phyloP scores from a whole-genome alignment of 2,329 filamentous ascomycete genomes.

The Stagonosporopsis chrysanthemi region DNA sequence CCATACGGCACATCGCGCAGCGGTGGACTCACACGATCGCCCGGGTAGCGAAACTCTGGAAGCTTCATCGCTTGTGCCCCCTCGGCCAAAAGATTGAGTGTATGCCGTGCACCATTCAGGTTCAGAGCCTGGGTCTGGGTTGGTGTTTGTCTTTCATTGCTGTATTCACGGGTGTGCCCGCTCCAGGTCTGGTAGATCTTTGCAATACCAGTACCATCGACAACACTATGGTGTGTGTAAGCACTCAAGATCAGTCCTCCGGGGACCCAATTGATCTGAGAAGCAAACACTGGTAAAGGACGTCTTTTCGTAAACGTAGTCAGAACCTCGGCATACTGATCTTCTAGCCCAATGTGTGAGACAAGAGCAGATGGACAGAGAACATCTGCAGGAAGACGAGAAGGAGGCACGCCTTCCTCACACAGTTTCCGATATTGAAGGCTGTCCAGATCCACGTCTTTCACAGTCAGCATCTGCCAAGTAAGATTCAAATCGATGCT shows the following conservation, averaged over 20 bases:
- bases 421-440: background rate
- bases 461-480: background rate
- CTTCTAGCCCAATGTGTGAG: slow-evolving; percentile 23
- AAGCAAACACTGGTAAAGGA: slow-evolving; percentile 29
- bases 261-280: slow-evolving; percentile 36
- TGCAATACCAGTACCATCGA: slow-evolving; percentile 28
- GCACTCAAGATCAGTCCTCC: slow-evolving; percentile 40
- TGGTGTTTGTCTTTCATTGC: background rate
- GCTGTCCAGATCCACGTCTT: background rate
- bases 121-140: background rate
- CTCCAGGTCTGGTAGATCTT: slow-evolving; percentile 27
- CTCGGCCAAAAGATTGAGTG: background rate
- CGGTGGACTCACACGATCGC: background rate
- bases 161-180: background rate
- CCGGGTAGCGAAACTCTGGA: slow-evolving; percentile 2
- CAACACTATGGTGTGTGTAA: slow-evolving; percentile 35
- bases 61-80: background rate
- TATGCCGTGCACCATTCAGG: background rate
- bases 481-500: background rate
- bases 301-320: slow-evolving; percentile 16
- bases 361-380: slow-evolving; percentile 22
- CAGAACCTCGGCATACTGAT: slow-evolving; percentile 20
- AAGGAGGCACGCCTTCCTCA: slow-evolving; percentile 20
- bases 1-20: slow-evolving; percentile 2
- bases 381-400: slow-evolving; percentile 11